Conservation (phyloP, 148 eudicot species). For the Spergularia bocconei region DNA sequence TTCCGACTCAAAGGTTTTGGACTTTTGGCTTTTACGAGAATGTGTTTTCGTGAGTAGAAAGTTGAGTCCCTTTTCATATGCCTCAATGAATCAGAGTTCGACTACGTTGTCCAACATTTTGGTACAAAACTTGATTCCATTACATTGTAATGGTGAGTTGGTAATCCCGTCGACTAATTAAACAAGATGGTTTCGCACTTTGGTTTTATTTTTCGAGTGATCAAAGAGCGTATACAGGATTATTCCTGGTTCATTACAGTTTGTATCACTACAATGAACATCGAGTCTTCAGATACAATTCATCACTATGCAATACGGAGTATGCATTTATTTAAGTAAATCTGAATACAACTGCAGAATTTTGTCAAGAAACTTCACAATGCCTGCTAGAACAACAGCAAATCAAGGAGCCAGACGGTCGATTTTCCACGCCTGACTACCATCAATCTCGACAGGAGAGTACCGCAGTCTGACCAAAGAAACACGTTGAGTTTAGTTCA, state of each 20-base stretch:
- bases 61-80: too few species aligned
- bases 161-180: too few species aligned
- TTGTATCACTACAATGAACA: neutral
- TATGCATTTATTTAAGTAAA: neutral
- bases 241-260: neutral
- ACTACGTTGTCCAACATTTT: too few species aligned
- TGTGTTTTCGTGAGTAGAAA: too few species aligned
- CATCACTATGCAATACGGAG: neutral
- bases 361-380: neutral
- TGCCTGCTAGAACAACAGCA: constrained; percentile 27
- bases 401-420: constrained; percentile 86
- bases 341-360: neutral
- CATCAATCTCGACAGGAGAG: constrained; percentile 44
- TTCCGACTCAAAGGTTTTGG: too few species aligned
- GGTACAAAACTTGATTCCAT: too few species aligned
- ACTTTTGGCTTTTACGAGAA: too few species aligned
- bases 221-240: neutral
- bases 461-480: constrained; percentile 57
- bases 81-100: too few species aligned
- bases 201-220: neutral
- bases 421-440: constrained; percentile 58
- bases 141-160: too few species aligned
- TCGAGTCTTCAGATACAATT: too few species aligned
- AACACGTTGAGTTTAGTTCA: neutral
- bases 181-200: neutral